A percentile compares a stretch with the other conserved stretches of the same genome.
Evolutionary conservation across 1,284 basidiomycete genomes (phyloP).

Genomic region (Ceratobasidium theobromae): DNA sequence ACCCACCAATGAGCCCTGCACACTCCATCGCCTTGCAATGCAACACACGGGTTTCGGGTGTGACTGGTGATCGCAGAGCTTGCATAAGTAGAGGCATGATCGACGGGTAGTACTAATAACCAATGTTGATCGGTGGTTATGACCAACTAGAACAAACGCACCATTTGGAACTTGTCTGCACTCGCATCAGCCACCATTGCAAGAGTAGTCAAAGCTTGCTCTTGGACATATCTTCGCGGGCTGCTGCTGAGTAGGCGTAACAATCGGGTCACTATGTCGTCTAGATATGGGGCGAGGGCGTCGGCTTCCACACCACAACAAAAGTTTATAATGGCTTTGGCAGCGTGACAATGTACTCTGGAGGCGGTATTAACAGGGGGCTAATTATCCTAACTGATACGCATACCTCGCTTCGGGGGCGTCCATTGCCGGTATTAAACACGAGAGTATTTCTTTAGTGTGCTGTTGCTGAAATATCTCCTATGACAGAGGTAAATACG

Average conservation of each 20-base stretch:
- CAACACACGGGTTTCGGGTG: conserved; percentile 63
- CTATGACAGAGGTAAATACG: conserved; percentile 42
- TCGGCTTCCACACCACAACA: conserved; percentile 78
- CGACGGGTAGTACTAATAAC: conserved; percentile 67
- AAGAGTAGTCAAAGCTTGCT: conserved; percentile 78
- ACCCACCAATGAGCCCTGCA: conserved; percentile 71
- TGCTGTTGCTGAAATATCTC: conserved; percentile 74
- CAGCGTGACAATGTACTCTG: conserved; percentile 82
- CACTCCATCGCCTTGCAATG: conserved; percentile 84
- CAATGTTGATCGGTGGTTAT: conserved; percentile 62
- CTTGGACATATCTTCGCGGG: conserved; percentile 66
- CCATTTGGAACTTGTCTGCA: conserved; percentile 50
- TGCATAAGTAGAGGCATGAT: conserved; percentile 77
- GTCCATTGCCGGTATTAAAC: conserved; percentile 70
- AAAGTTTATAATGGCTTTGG: conserved; percentile 85
- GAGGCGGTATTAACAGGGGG: background rate
- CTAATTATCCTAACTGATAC: background rate
- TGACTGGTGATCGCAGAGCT: conserved; percentile 68
- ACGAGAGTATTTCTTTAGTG: conserved; percentile 65
- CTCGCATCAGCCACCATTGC: conserved; percentile 85
- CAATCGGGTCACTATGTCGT: conserved; percentile 71
- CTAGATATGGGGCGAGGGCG: conserved; percentile 70
- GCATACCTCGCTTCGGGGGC: conserved; percentile 51
- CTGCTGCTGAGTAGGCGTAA: conserved; percentile 57
- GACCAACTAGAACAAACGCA: conserved; percentile 36